Evolutionary conservation across 371 early-diverging fungal genomes (phyloP).

Genomic region (Polyrhizophydium stewartii): DNA sequence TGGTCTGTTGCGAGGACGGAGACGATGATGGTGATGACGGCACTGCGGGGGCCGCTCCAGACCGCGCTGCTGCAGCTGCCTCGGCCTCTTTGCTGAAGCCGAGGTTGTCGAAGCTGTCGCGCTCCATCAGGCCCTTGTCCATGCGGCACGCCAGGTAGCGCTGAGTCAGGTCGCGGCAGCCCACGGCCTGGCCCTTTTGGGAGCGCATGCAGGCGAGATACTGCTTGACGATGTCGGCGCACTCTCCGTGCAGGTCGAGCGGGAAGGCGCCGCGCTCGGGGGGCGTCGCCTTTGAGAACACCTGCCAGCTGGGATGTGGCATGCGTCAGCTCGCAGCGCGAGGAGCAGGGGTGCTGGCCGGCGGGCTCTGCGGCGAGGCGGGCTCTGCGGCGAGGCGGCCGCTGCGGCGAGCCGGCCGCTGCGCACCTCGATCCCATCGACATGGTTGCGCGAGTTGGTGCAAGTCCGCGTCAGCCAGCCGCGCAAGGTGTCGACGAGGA

Average conservation of each 20-base stretch:
- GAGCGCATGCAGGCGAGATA: slow-evolving; percentile 69
- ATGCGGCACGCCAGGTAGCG: slow-evolving; percentile 77
- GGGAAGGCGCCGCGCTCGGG: slow-evolving; percentile 80
- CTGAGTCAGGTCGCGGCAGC: slow-evolving; percentile 66
- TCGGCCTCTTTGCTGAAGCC: slow-evolving; percentile 53
- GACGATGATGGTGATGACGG: neutral
- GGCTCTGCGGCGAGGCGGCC: no score
- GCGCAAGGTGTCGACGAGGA: no score
- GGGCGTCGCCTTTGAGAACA: slow-evolving; percentile 49
- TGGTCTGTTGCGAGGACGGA: no score
- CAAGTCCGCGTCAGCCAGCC: no score
- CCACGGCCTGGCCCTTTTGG: slow-evolving; percentile 60
- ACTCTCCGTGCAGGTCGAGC: slow-evolving; percentile 68
- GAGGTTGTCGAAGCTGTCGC: slow-evolving; percentile 63
- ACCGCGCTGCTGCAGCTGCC: neutral
- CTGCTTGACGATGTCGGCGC: slow-evolving; percentile 62
- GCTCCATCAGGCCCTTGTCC: slow-evolving; percentile 74
- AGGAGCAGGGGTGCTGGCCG: no score
- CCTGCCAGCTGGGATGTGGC: slow-evolving; percentile 41
- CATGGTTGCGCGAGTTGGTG: neutral
- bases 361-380: no score
- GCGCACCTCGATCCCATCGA: neutral
- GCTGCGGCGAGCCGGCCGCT: no score
- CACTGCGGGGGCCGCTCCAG: neutral
- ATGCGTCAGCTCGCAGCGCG: no score